A percentile compares a stretch with the other conserved stretches of the same genome.
phyloP scores from a whole-genome alignment of 2,329 filamentous ascomycete genomes.

The Emmonsiellopsis sp. region DNA sequence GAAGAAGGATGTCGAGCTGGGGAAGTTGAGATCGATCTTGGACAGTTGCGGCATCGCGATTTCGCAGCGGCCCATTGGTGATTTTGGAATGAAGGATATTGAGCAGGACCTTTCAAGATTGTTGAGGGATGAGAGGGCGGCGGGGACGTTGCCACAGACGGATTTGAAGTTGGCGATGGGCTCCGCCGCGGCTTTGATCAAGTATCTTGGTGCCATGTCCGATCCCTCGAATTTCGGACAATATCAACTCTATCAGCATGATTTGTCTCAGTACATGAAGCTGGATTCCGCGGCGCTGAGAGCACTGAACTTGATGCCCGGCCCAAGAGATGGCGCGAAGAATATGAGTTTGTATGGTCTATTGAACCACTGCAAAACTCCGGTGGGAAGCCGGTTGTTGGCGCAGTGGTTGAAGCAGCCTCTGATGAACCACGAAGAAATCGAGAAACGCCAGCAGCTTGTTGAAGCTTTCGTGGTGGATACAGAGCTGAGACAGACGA shows the following conservation, averaged over 20 bases:
- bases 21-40: conserved; percentile 79
- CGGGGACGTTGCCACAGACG: conserved; percentile 71
- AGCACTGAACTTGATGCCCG: conserved; percentile 94
- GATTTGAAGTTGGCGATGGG: conserved; percentile 96
- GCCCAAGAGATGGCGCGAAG: conserved; percentile 87
- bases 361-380: conserved; percentile 95
- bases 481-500: conserved; percentile 84
- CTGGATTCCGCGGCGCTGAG: conserved; percentile 88
- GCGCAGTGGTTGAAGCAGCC: conserved; percentile 98
- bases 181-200: conserved; percentile 84
- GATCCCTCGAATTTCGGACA: conserved; percentile 94
- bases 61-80: conserved; percentile 63
- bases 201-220: conserved; percentile 82
- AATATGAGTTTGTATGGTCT: conserved; percentile 94
- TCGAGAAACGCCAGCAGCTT: conserved; percentile 82
- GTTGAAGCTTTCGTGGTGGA: conserved; percentile 92
- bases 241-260: conserved; percentile 94
- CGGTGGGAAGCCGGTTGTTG: conserved; percentile 77
- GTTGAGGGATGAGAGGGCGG: conserved; percentile 74
- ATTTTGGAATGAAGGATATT: conserved; percentile 85
- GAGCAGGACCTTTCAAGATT: conserved; percentile 87
- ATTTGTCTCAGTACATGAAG: conserved; percentile 96
- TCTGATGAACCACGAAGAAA: conserved; percentile 80
- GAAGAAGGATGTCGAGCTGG: conserved; percentile 78
- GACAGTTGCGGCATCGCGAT: conserved; percentile 88